phyloP scores from a whole-genome alignment of 257 asterid species.

The Anisodus acutangulus region DNA sequence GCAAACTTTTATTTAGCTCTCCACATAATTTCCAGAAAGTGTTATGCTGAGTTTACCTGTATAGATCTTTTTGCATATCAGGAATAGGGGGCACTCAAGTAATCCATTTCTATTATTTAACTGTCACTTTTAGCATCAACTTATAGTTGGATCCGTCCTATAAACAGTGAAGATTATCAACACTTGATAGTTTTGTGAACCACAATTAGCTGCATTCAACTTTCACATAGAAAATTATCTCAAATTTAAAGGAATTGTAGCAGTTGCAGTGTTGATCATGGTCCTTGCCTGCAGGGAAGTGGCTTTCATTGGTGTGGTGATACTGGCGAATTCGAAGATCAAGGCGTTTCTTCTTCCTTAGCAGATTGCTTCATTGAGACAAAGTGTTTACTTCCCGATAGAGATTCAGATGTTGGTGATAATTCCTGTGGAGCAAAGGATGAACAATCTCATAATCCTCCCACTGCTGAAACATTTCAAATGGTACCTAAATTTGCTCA shows the following conservation, averaged over 20 bases:
- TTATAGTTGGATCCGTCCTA: neutral
- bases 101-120: neutral
- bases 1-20: neutral
- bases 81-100: neutral
- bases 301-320: slow-evolving; percentile 46
- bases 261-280: slow-evolving; percentile 6
- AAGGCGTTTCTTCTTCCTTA: slow-evolving; percentile 52
- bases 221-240: neutral
- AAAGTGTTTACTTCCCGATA: slow-evolving; percentile 64
- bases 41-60: neutral
- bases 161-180: neutral
- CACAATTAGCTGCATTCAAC: neutral
- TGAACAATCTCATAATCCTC: slow-evolving; percentile 45
- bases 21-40: neutral
- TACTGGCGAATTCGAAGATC: slow-evolving; percentile 47
- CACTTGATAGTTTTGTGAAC: neutral
- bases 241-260: neutral
- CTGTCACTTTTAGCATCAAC: neutral
- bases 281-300: slow-evolving; percentile 50
- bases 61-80: neutral
- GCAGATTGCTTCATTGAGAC: slow-evolving; percentile 47
- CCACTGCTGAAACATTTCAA: slow-evolving; percentile 43
- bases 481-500: slow-evolving; percentile 43
- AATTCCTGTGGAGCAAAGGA: slow-evolving; percentile 45
- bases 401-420: slow-evolving; percentile 63